Evolutionary conservation across 108 stramenopile genomes (phyloP), one percentile per base, ranked within the genome.

Genomic region (Chaetoceros tenuissimus): DNA sequence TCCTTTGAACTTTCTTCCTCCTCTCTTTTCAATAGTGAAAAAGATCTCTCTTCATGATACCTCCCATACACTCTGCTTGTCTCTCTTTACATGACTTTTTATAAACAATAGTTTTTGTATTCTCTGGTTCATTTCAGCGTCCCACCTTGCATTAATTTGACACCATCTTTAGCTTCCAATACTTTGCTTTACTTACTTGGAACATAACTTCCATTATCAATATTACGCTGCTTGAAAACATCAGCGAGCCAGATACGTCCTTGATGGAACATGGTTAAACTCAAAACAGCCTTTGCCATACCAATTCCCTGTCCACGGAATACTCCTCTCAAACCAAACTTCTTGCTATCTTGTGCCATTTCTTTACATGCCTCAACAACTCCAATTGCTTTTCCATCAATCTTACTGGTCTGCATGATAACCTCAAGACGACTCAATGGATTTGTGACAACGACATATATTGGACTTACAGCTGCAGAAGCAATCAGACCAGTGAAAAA

Each of bases 261-360:
- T 73, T 94, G 85, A 63, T 94, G 94, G 82, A 94, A 92, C 24
- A 90, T 72, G 29, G 82, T 87, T 44, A 94, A 62, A 62, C 68
- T 71, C 57, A 94, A 75, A 53, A 94, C 73, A 24, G 89, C 89
- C 74, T 94, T 94, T 68, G 78, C 79, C 62, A 94, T 89, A 24
- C 93, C 93, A 73, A 94, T 84, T 31, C 93, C 93, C 51, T 94
- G 93, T 69, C 93, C 93, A 58, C 93, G 80, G 72, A 94, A 94
- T 24, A 94, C 66, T 18, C 93, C 93, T 46, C 87, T 73, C 69
- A 94, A 59, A 47, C 93, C 93, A 69, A 91, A 94, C 55, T 85
- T 59, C 19, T 79, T 70, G 23, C 79, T 82, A 53, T 94, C 93
- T 1, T 28, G 46, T 53, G 78, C 64, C 60, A 94, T 67, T 70